Evolutionary conservation across 257 asterid genomes (phyloP), one percentile per base, ranked within the genome.

Genomic region (Agastache rugosa): DNA sequence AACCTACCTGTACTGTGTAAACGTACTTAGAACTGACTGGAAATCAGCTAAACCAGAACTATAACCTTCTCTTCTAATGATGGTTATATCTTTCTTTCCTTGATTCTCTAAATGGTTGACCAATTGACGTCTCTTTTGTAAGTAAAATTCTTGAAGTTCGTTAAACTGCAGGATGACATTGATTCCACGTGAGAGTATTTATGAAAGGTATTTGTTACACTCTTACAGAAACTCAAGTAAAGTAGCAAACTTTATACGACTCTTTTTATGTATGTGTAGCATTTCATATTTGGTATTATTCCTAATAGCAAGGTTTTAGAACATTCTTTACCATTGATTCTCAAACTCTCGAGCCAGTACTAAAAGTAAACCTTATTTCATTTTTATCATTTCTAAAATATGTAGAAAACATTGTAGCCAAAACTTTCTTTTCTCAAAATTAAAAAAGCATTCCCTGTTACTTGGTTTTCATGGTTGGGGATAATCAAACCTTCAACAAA

Each of bases 101-200:
- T 78, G 84, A 61, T 74, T 77, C 77, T 44, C 77, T 42, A 55
- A 74, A 63, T 86, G 87, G 75, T 79, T 79, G 55, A 42, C 75
- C 78, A 79, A 72, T 60, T 81, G 94, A 42, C 96, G 88, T 79
- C 95, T 85, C 80, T 82, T 92, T 88, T 88, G 96, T 82, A 90
- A 77, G 79, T 92, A 92, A 83, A 86, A 90, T 70, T 92, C 97
- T 83, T 88, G 96, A 71, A 92, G 91, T 73, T 90, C 96, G 79
- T 87, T 87, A 75, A 92, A 90, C 97, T 92, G 90, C 70, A 80
- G 58, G 37, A 77, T 51, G 69, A 39, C 60, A 82, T 77, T n/a
- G 11, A 77, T 55, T 63, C 64, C 80, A 78, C 39, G 51, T 61
- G 44, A 69, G 44, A 75, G 78, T 31, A 16, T 69, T 22, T 51